These are phyloP conservation scores for Betula pendula DNA, from an alignment of 306 rosid species.

Conservation along the genomic window DNA sequence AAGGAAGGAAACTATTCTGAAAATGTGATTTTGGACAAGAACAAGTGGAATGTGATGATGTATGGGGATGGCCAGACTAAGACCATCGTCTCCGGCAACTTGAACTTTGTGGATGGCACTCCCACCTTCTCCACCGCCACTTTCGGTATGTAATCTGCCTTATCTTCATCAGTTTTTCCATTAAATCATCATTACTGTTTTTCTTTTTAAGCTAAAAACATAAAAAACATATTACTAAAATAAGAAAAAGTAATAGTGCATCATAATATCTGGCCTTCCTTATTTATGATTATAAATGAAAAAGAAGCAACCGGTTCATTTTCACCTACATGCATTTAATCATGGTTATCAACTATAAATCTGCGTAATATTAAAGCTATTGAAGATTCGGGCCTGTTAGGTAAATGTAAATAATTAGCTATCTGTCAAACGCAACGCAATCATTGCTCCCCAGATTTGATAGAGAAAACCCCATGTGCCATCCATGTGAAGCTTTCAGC, in stretches of 20 bases:
- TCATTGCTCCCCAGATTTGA: background rate
- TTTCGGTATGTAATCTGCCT: slow-evolving; percentile 59
- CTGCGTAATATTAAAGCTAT: background rate
- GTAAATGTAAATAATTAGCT: too few species aligned
- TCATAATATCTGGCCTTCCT: too few species aligned
- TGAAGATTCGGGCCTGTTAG: background rate
- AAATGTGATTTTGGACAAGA: slow-evolving; percentile 70
- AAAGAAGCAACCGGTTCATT: too few species aligned
- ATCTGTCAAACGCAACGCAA: too few species aligned
- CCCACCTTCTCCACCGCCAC: slow-evolving; percentile 80
- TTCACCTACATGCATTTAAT: too few species aligned
- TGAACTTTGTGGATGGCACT: slow-evolving; percentile 67
- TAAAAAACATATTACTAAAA: too few species aligned
- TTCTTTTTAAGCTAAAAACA: background rate
- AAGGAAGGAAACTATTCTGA: slow-evolving; percentile 74
- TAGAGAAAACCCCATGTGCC: slow-evolving; percentile 24
- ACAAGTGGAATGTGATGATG: slow-evolving; percentile 88
- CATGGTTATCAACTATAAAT: background rate
- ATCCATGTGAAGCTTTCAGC: slow-evolving; percentile 27
- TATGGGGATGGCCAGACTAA: slow-evolving; percentile 69
- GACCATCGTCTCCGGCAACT: slow-evolving; percentile 60
- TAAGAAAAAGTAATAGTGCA: too few species aligned
- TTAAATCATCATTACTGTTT: background rate
- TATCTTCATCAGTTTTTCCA: background rate
- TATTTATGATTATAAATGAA: too few species aligned